Evolutionary conservation across 805 yeast species (phyloP).

Genomic region (Candida michaelii): DNA sequence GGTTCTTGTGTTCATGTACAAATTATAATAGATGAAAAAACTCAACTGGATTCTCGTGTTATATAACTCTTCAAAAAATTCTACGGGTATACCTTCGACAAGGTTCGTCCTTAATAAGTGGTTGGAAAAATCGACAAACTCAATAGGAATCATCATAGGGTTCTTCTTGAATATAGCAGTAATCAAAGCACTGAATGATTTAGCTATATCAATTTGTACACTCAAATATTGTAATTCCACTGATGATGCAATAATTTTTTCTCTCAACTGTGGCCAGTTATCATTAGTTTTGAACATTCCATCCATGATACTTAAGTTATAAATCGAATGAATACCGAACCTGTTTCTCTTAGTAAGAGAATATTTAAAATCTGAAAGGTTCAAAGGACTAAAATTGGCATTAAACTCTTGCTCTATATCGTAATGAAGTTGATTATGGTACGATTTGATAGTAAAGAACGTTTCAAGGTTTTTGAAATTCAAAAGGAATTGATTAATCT

Average conservation of each 20-base stretch:
- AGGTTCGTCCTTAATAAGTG: constrained; percentile 52
- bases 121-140: constrained; percentile 35
- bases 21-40: constrained; percentile 49
- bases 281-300: constrained; percentile 47
- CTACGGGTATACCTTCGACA: constrained; percentile 51
- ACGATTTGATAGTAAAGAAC: constrained; percentile 45
- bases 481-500: constrained; percentile 44
- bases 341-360: constrained; percentile 46
- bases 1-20: constrained; percentile 23
- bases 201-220: constrained; percentile 68
- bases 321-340: constrained; percentile 54
- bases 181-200: constrained; percentile 75
- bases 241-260: constrained; percentile 56
- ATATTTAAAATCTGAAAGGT: constrained; percentile 52
- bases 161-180: constrained; percentile 60
- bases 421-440: constrained; percentile 46
- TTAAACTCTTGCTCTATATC: constrained; percentile 47
- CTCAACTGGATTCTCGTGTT: constrained; percentile 67
- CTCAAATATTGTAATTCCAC: constrained; percentile 61
- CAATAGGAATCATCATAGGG: constrained; percentile 28
- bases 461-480: constrained; percentile 30
- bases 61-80: constrained; percentile 49
- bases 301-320: constrained; percentile 64
- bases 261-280: constrained; percentile 43
- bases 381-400: constrained; percentile 45